Base-by-base conservation (phyloP, 1,284 basidiomycete species). In the Vanrija pseudolonga region DNA sequence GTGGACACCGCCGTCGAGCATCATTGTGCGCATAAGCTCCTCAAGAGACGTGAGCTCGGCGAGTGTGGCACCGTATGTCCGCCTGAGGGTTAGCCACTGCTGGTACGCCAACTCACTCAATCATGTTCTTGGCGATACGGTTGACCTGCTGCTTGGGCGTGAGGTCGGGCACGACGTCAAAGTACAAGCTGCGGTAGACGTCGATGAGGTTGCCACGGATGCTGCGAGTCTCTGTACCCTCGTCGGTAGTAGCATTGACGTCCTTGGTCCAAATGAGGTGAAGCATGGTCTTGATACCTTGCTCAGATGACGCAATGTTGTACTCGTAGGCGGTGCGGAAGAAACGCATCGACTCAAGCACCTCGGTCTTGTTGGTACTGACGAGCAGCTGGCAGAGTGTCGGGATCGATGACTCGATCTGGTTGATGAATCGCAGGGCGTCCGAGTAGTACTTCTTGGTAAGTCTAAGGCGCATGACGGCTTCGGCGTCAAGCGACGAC, bases 251-350 rank as follows among this genome's bases (percentile, higher is more conserved):
- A 22, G 90, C 82, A 42, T 81, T 87, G 71, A 93, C 93, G 72
- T 98, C 95, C 72, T 98, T 98, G 14, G 85, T 84, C 96, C 96
- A 98, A 66, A 99, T 91, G 37, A 99, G 81, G 76, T 98, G 96
- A 6, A 99, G 74, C 95, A 98, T 98, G 68, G 87, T 89, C 78
- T 89, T 92, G 67, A 99, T 87, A 51, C 81, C 53, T 60, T 89
- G 87, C 72, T 87, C 84, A 7, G 90, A 86, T 32, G 83, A 83
- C 19, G 85, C 81, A 51, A 98, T 83, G 65, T 89, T 81, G 74
- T 96, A 97, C 69, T 88, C 88, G 68, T 87, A 83, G 0, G 89
- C 85, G 9, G 89, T 83, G 50, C 87, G 82, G 83, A 95, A 98
- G 76, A 97, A 98, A 50, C 96, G 89, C 80, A 98, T 98, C 11